phyloP scores from a whole-genome alignment of 31 red algal genomes.

The Odonthalia washingtoniensis region DNA sequence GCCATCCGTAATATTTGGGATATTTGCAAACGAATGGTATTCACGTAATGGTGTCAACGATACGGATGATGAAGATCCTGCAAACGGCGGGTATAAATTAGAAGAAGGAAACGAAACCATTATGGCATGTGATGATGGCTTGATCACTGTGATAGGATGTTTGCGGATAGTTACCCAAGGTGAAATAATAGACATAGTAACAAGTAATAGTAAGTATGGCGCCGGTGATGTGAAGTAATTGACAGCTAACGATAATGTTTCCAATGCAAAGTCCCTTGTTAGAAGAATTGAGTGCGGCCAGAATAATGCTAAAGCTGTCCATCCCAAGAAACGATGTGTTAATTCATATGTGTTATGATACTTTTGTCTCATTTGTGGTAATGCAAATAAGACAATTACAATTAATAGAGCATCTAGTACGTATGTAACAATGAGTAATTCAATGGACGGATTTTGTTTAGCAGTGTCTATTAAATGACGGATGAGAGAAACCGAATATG shows the following conservation, averaged over 20 bases:
- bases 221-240: slow-evolving; percentile 28
- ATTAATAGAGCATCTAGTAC: slow-evolving; percentile 25
- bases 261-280: slow-evolving; percentile 12
- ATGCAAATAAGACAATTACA: slow-evolving; percentile 12
- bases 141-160: slow-evolving; percentile 19
- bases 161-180: slow-evolving; percentile 30
- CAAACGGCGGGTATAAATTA: not conserved
- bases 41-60: slow-evolving; percentile 27
- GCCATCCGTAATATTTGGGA: not conserved
- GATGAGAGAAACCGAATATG: slow-evolving; percentile 9
- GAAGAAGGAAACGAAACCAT: slow-evolving; percentile 19
- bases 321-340: slow-evolving; percentile 51
- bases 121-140: slow-evolving; percentile 40
- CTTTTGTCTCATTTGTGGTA: slow-evolving; percentile 17
- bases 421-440: slow-evolving; percentile 33
- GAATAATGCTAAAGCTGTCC: slow-evolving; percentile 24
- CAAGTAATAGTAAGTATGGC: slow-evolving; percentile 26
- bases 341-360: slow-evolving; percentile 41
- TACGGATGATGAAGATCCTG: slow-evolving; percentile 33
- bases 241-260: not conserved
- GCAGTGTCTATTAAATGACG: not conserved
- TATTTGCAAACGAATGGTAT: slow-evolving; percentile 47
- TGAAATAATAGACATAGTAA: slow-evolving; percentile 29
- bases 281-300: slow-evolving; percentile 38
- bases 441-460: not conserved